Evolutionary conservation across 257 asterid species (phyloP), one percentile per base, ranked within the genome.

Genomic region (Scutellaria minor): DNA sequence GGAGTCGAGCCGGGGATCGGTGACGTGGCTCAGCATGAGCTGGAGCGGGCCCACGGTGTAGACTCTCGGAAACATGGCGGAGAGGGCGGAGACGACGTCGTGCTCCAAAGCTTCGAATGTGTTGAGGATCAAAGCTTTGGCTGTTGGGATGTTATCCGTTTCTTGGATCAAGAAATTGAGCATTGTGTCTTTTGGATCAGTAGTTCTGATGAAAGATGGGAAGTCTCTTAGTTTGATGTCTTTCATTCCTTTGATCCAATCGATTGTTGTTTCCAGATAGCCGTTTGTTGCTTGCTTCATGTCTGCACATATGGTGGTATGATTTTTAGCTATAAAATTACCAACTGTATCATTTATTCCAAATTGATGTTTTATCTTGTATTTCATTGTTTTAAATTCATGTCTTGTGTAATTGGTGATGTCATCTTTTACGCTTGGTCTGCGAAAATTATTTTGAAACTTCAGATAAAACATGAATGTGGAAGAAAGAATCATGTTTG

Each of bases 121-220:
- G 87, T 87, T 87, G 76, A 87, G 20, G 47, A 85, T 59, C 13
- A 87, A 1, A 10, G 87, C 89, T 12, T 62, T 62, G 24, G 79
- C 86, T 42, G 42, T 67, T 0, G 83, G 79, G 24, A 82, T 6
- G 0, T 75, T 73, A 0, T 50, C 77, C 2, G 50, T 7, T 73
- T 83, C 87, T 13, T 27, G 52, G 0, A 76, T 48, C 2, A 80
- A 6, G 64, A 83, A 87, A 14, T 87, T 82, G 47, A 87, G 15
- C 84, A 83, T 68, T 7, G n/a, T 5, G 71, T 87, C 93, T 1
- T 82, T 64, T 0, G 53, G 68, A 10, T 84, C 84, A 0, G 86
- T 83, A 7, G 90, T 87, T 53, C 93, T 37, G 67, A 87, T 66
- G 79, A 85, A 87, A 20, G 85, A 72, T 3, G 93, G 90, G 41